These are phyloP conservation scores for Lentinula aciculospora DNA, from an alignment of 768 basidiomycete genomes.

Conservation along the genomic window DNA sequence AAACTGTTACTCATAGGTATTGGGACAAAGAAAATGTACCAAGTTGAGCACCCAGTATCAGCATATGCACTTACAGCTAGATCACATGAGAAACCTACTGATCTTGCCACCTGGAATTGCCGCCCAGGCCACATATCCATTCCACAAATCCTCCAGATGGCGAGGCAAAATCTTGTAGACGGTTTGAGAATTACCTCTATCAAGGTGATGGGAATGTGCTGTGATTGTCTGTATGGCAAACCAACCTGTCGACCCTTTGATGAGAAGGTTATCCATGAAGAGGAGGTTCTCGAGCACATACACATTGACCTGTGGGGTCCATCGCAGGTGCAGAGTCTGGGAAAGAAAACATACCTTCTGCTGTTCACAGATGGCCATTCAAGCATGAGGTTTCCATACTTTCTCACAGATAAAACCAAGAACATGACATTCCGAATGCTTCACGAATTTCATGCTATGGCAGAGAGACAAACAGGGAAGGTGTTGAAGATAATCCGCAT, in stretches of 20 bases:
- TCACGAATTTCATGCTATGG: constrained; percentile 7
- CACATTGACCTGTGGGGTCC: constrained; percentile 23
- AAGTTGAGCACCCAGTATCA: background rate
- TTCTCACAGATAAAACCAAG: constrained; percentile 18
- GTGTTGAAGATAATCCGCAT: constrained; percentile 11
- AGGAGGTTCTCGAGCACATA: constrained; percentile 11
- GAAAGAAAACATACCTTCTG: constrained; percentile 19
- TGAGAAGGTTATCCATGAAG: constrained; percentile 11
- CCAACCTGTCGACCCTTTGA: constrained; percentile 18
- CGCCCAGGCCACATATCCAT: constrained; percentile 9
- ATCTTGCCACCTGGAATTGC: background rate
- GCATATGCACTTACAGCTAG: background rate
- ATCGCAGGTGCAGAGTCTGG: constrained; percentile 8
- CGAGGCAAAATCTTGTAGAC: constrained; percentile 11
- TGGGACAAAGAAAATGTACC: background rate
- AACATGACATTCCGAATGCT: constrained; percentile 13
- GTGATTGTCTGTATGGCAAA: constrained; percentile 22
- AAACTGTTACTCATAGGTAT: background rate
- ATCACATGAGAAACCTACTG: background rate
- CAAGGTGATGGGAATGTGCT: constrained; percentile 3
- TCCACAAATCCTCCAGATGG: constrained; percentile 10
- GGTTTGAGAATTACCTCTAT: constrained; percentile 14
- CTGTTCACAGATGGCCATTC: constrained; percentile 16
- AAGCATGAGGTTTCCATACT: constrained; percentile 11
- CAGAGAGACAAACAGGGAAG: constrained; percentile 14